Evolutionary conservation across 2,329 filamentous ascomycete species (phyloP), one percentile per base, ranked within the genome.

Genomic region (Capronia americana): DNA sequence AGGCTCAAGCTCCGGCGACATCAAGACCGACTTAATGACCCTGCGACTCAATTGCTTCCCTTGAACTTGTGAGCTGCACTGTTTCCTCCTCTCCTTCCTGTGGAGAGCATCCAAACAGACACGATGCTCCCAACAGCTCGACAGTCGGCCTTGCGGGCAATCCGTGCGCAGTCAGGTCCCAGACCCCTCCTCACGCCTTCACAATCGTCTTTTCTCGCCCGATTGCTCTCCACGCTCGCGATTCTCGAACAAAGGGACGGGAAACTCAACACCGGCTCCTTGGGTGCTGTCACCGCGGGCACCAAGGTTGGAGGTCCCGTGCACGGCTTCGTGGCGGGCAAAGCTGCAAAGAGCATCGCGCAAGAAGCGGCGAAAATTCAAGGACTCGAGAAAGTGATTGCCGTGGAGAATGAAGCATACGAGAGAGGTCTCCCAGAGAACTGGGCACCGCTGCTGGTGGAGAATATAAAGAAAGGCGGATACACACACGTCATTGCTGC

Each of bases 371-470:
- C 93, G 70, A 96, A 96, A 81, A 89, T 96, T 46, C 88, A 92
- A 71, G 95, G 95, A 30, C 81, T 99, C 48, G 92, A 96, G 74
- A 98, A 97, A 84, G 87, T 99, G 68, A 86, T 99, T 73, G 89
- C 88, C 50, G 89, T 98, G 23, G 92, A 97, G 71, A 98, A 92
- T 80, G 88, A 83, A 62, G 91, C 92, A 58, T 99, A 99, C 76
- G 93, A 98, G 75, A 96, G 93, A 92, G 92, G 93, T 57, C 86
- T 99, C 1, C 89, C 95, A 60, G 95, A 99, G 82, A 97, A 92
- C 83, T 98, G 87, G 76, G 95, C 94, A n/a, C 91, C 93, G 63
- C 84, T 99, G 55, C 84, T 99, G 48, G 91, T 93, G 59, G 94
- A 98, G 79, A 99, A 98, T 80, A 94, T 98, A 80, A 96, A 96